Evolutionary conservation across 176 grass and related monocot genomes (phyloP).

Genomic region (Triticum dicoccoides): DNA sequence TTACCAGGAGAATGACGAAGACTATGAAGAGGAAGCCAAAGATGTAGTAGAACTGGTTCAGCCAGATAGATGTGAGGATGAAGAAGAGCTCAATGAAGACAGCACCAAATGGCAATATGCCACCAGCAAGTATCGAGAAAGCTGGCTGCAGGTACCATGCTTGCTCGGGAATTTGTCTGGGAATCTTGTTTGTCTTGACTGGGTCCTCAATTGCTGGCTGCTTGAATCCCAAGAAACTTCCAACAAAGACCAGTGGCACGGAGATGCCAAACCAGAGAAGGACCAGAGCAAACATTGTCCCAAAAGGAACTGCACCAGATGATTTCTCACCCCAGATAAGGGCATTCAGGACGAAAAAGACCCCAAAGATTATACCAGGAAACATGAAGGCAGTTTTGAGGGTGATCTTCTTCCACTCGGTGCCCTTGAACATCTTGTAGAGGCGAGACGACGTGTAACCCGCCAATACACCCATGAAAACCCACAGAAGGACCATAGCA

Average conservation of each 20-base stretch:
- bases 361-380: conserved; percentile 66
- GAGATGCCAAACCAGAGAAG: conserved; percentile 81
- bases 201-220: conserved; percentile 70
- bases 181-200: conserved; percentile 79
- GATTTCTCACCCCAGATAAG: conserved; percentile 86
- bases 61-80: conserved; percentile 77
- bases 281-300: conserved; percentile 78
- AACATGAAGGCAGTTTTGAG: conserved; percentile 84
- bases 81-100: conserved; percentile 90
- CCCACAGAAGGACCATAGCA: conserved; percentile 81
- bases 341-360: conserved; percentile 75
- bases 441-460: conserved; percentile 72
- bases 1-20: conserved; percentile 67
- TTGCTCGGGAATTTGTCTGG: conserved; percentile 73
- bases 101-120: conserved; percentile 69
- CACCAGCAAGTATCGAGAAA: conserved; percentile 68
- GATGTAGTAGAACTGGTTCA: conserved; percentile 83
- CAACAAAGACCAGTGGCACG: conserved; percentile 71
- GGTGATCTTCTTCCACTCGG: conserved; percentile 78
- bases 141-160: conserved; percentile 73
- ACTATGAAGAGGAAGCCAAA: conserved; percentile 82
- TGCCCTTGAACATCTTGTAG: conserved; percentile 86
- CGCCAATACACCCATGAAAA: conserved; percentile 74
- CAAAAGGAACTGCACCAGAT: conserved; percentile 79
- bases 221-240: conserved; percentile 80